Percentiles rank a stretch among this genome's conserved stretches.
Conservation (phyloP, 2,329 filamentous ascomycete species). For the Sporothrix variecibatus region DNA sequence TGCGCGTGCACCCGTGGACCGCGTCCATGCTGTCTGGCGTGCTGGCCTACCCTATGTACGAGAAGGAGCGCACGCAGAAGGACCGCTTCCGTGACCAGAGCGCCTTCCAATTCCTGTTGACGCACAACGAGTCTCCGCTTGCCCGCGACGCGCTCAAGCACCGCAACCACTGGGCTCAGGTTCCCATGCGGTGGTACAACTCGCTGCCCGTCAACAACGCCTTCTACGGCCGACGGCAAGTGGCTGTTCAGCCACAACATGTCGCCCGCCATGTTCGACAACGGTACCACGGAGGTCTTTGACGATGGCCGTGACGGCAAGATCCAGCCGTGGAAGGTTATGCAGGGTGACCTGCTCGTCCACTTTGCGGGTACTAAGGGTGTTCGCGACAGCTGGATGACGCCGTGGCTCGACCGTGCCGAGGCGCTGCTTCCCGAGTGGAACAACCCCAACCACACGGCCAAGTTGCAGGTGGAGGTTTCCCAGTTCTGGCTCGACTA, state of each 20-base stretch:
- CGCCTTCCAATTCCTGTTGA: slow-evolving; percentile 37
- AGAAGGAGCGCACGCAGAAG: slow-evolving; percentile 31
- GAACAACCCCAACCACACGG: slow-evolving; percentile 34
- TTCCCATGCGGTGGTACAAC: slow-evolving; percentile 41
- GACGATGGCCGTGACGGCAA: slow-evolving; percentile 35
- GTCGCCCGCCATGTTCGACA: slow-evolving; percentile 35
- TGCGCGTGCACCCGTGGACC: slow-evolving; percentile 42
- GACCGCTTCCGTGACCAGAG: slow-evolving; percentile 39
- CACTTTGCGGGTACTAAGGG: slow-evolving; percentile 37
- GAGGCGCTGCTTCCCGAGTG: slow-evolving; percentile 37
- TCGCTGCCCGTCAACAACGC: slow-evolving; percentile 40
- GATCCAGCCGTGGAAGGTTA: slow-evolving; percentile 38
- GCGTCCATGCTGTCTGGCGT: slow-evolving; percentile 42
- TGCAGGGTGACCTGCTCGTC: slow-evolving; percentile 37
- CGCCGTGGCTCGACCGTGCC: slow-evolving; percentile 36
- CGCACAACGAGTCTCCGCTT: slow-evolving; percentile 34
- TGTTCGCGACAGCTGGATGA: slow-evolving; percentile 40
- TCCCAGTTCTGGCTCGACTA: slow-evolving; percentile 33
- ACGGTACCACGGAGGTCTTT: slow-evolving; percentile 35
- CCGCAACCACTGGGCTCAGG: slow-evolving; percentile 36
- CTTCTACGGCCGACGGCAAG: slow-evolving; percentile 34
- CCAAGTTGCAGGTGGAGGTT: slow-evolving; percentile 28
- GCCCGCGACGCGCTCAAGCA: slow-evolving; percentile 30
- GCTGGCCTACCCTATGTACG: slow-evolving; percentile 42
- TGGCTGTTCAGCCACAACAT: slow-evolving; percentile 38